Conservation (phyloP, 164 flowering plant genomes). For the Santalum album region DNA sequence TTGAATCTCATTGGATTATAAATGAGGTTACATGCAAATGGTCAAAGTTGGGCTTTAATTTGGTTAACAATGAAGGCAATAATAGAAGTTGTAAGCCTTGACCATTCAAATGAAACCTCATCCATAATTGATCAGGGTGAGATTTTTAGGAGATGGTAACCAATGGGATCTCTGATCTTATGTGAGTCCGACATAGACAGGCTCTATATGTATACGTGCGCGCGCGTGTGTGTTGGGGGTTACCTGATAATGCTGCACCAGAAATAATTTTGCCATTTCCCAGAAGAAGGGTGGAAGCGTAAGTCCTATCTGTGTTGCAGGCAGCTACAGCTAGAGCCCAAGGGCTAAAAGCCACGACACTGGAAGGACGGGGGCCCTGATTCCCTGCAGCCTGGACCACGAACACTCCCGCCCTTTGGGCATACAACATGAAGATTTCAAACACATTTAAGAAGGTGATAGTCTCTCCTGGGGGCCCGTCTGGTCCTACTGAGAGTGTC, state of each 20-base stretch:
- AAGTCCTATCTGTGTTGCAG: slow-evolving; percentile 54
- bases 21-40: too few relatives aligned
- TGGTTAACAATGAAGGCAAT: too few relatives aligned
- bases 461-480: slow-evolving; percentile 68
- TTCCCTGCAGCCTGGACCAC: slow-evolving; percentile 91
- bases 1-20: too few relatives aligned
- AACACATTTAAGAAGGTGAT: slow-evolving; percentile 55
- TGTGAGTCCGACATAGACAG: too few relatives aligned
- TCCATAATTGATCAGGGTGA: too few relatives aligned
- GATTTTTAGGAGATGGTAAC: too few relatives aligned
- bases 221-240: too few relatives aligned
- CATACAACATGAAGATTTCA: slow-evolving; percentile 56
- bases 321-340: slow-evolving; percentile 78
- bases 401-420: slow-evolving; percentile 67
- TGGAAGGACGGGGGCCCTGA: slow-evolving; percentile 53
- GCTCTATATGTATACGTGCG: too few relatives aligned
- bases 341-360: slow-evolving; percentile 69
- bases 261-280: slow-evolving; percentile 48
- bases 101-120: too few relatives aligned
- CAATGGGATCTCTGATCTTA: too few relatives aligned
- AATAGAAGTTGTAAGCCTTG: too few relatives aligned
- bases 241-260: slow-evolving; percentile 85
- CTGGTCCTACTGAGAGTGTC: slow-evolving; percentile 74
- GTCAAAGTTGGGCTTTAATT: too few relatives aligned
- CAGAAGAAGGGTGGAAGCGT: slow-evolving; percentile 49